These are phyloP conservation scores for Amanita rimosa DNA, from an alignment of 768 basidiomycete genomes.

Conservation along the genomic window DNA sequence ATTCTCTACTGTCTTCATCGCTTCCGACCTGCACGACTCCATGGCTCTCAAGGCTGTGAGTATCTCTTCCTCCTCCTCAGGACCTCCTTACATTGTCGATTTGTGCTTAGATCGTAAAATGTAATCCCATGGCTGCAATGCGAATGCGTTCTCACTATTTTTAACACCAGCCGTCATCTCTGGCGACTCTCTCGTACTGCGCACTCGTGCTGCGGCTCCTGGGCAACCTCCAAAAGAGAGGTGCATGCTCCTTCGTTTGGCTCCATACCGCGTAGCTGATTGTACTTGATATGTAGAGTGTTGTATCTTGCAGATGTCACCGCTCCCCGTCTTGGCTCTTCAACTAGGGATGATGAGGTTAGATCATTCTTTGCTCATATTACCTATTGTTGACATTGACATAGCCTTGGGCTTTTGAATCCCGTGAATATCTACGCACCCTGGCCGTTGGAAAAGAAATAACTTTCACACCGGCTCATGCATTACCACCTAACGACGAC, in stretches of 20 bases:
- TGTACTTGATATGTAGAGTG: constrained; percentile 34
- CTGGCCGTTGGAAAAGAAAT: constrained; percentile 87
- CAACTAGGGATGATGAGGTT: constrained; percentile 84
- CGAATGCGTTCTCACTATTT: constrained; percentile 11
- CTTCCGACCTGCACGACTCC: constrained; percentile 8
- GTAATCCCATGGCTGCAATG: constrained; percentile 17
- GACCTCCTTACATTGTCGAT: background rate
- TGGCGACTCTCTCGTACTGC: constrained; percentile 80
- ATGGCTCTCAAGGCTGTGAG: constrained; percentile 77
- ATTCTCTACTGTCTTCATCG: background rate
- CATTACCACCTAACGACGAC: constrained; percentile 67
- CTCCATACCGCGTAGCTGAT: background rate
- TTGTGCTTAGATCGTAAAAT: constrained; percentile 44
- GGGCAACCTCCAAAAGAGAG: constrained; percentile 88
- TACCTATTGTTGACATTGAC: constrained; percentile 2
- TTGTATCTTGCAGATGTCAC: constrained; percentile 83
- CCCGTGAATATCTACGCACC: constrained; percentile 84
- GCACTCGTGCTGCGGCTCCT: constrained; percentile 64
- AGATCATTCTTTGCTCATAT: constrained; percentile 9
- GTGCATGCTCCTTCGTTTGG: constrained; percentile 22
- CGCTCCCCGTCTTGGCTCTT: constrained; percentile 77
- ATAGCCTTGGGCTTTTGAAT: constrained; percentile 85
- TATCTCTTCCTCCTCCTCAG: constrained; percentile 1
- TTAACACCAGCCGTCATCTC: constrained; percentile 65
- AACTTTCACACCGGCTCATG: constrained; percentile 73